A percentile compares a stretch with the other conserved stretches of the same genome.
Conservation (phyloP, 768 basidiomycete genomes). For the Daedaleopsis nitida region DNA sequence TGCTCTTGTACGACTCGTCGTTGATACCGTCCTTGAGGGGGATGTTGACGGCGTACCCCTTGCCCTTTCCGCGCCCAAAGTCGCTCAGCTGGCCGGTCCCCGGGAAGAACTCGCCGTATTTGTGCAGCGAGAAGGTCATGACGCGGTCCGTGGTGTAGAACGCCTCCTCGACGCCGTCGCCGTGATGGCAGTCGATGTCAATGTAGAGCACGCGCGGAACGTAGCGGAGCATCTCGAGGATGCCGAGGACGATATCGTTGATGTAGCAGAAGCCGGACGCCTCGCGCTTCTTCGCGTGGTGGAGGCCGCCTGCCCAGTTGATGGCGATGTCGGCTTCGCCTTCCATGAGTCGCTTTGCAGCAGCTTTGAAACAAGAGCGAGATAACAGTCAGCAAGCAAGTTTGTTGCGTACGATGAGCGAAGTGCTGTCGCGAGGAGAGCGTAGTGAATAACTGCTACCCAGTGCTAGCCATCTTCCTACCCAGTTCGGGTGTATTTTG, state of each 20-base stretch:
- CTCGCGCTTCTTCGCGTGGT: slow-evolving; percentile 99
- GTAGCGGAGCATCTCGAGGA: slow-evolving; percentile 87
- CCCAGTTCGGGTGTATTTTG: no score
- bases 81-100: slow-evolving; percentile 89
- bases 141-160: slow-evolving; percentile 98
- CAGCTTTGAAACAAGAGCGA: slow-evolving; percentile 51
- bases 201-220: slow-evolving; percentile 92
- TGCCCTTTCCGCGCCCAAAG: slow-evolving; percentile 79
- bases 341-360: slow-evolving; percentile 75
- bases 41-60: slow-evolving; percentile 89
- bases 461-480: no score
- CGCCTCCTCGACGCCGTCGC: slow-evolving; percentile 98
- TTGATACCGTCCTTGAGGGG: slow-evolving; percentile 94
- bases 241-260: slow-evolving; percentile 95
- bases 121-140: slow-evolving; percentile 97
- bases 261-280: slow-evolving; percentile 99
- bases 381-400: no score
- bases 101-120: slow-evolving; percentile 94
- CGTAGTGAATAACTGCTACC: no score
- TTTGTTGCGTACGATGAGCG: no score
- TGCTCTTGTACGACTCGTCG: slow-evolving; percentile 81
- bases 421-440: no score
- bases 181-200: slow-evolving; percentile 98
- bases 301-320: slow-evolving; percentile 98
- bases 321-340: slow-evolving; percentile 84